These are phyloP conservation scores for Stagonosporopsis chrysanthemi DNA, from an alignment of 2,329 filamentous ascomycete species.

Conservation along the genomic window DNA sequence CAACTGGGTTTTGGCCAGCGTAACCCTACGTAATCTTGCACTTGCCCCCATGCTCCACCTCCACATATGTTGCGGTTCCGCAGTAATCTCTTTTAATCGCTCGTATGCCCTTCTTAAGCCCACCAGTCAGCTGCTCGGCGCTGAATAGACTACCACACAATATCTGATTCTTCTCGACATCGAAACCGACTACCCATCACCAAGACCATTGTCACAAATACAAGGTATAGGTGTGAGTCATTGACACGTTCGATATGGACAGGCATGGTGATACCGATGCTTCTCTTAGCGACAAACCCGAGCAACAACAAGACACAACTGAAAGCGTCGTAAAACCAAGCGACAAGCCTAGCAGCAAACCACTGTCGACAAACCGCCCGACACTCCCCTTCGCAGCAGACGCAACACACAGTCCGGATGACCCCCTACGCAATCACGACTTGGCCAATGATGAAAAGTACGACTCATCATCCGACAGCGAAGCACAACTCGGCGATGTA, in stretches of 20 bases:
- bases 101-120: slow-evolving; percentile 4
- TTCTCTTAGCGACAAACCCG: slow-evolving; percentile 22
- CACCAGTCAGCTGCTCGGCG: neutral
- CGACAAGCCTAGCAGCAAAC: slow-evolving; percentile 24
- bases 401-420: slow-evolving; percentile 29
- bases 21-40: slow-evolving; percentile 16
- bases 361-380: slow-evolving; percentile 28
- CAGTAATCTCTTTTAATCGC: slow-evolving; percentile 6
- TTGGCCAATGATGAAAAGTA: slow-evolving; percentile 24
- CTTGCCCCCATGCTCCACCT: slow-evolving; percentile 11
- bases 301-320: slow-evolving; percentile 18
- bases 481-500: slow-evolving; percentile 33
- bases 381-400: slow-evolving; percentile 33
- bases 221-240: slow-evolving; percentile 22
- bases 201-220: neutral
- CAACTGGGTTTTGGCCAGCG: slow-evolving; percentile 3
- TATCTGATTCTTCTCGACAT: neutral
- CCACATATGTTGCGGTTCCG: slow-evolving; percentile 10
- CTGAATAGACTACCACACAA: neutral
- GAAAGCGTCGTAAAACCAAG: slow-evolving; percentile 18
- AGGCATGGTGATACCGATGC: slow-evolving; percentile 19
- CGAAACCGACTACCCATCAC: neutral
- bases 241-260: slow-evolving; percentile 25
- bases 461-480: slow-evolving; percentile 29
- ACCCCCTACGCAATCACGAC: slow-evolving; percentile 3